Evolutionary conservation across 2,329 filamentous ascomycete genomes (phyloP), one percentile per base, ranked within the genome.

Genomic region (Gnomoniopsis sp.): DNA sequence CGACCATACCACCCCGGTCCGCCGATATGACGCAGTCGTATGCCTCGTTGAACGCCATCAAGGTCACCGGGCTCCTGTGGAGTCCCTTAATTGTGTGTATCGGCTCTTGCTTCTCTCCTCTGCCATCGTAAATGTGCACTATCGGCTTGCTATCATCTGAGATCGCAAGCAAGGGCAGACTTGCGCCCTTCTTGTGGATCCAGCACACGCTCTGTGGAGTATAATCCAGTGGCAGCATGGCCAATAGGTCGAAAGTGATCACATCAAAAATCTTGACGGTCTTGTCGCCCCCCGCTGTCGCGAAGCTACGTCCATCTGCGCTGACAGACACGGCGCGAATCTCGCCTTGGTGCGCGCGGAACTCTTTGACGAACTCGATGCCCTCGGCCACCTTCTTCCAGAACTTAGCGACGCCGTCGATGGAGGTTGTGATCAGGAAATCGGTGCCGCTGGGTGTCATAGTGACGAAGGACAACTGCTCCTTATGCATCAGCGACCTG

Each of bases 281-380:
- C 63, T 87, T 85, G 74, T 96, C 91, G 44, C 71, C 77, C 38
- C 95, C 95, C 6, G 88, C 89, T 7, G 92, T 96, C 53, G 93
- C 96, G 78, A 96, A 99, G 73, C 90, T 96, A 68, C 92, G 84
- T 1, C 95, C 95, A 73, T 99, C 95, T 44, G 87, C 84, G 74
- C 93, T 98, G 63, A 90, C 88, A 41, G 88, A 95, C 48, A 95
- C 90, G 30, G 88, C 89, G 61, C 81, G 86, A 69, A 98, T 91
- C 69, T 96, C 91, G 53, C 91, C 90, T 58, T 84, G 81, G 74
- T 99, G 96, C 8, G 95, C 93, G 69, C 88, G 88, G 77, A 96
- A 99, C 75, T 99, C 93, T 76, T 99, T 99, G 55, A 98, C 93
- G 69, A 99, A 99, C 75, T 99, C 96, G 59, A 99, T 90, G 1